Percentiles rank a stretch among this genome's conserved stretches.
Conservation (phyloP, 2,329 filamentous ascomycete species). For the Ophiostoma sp. region DNA sequence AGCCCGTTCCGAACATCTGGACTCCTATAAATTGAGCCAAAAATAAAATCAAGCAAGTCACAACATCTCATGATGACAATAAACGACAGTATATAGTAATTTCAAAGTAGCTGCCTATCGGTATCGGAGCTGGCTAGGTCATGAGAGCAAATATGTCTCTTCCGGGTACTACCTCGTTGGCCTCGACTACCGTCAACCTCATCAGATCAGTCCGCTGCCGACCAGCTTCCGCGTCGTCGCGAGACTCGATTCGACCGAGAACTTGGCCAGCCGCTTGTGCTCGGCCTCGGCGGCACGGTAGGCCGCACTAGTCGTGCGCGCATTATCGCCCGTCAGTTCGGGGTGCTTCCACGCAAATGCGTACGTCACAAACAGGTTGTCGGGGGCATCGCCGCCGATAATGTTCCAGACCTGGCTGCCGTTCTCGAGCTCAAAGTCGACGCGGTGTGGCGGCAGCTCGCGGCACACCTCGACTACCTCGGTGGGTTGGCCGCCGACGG, state of each 20-base stretch:
- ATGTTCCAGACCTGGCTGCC: conserved; percentile 35
- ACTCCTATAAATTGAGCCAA: too few species aligned
- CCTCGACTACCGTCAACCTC: background rate
- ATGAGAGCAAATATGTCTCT: too few species aligned
- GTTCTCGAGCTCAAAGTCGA: conserved; percentile 33
- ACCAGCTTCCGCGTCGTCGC: conserved; percentile 17
- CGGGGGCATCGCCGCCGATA: conserved; percentile 28
- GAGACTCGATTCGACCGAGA: conserved; percentile 28
- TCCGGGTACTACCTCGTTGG: too few species aligned
- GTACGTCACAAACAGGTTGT: conserved; percentile 35
- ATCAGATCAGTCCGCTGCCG: background rate
- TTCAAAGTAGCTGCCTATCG: background rate
- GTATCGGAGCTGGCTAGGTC: background rate
- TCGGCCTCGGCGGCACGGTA: conserved; percentile 26
- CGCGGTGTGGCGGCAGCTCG: conserved; percentile 31
- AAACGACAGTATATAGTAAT: background rate
- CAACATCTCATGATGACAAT: background rate
- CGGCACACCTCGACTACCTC: conserved; percentile 33
- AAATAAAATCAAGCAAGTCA: too few species aligned
- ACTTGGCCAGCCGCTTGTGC: conserved; percentile 31
- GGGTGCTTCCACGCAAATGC: conserved; percentile 33
- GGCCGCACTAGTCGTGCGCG: conserved; percentile 27
- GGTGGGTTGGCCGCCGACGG: background rate
- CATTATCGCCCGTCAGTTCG: conserved; percentile 23
- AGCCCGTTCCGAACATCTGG: too few species aligned